Conservation (phyloP, 2,329 filamentous ascomycete species). For the Fusarium nanum region DNA sequence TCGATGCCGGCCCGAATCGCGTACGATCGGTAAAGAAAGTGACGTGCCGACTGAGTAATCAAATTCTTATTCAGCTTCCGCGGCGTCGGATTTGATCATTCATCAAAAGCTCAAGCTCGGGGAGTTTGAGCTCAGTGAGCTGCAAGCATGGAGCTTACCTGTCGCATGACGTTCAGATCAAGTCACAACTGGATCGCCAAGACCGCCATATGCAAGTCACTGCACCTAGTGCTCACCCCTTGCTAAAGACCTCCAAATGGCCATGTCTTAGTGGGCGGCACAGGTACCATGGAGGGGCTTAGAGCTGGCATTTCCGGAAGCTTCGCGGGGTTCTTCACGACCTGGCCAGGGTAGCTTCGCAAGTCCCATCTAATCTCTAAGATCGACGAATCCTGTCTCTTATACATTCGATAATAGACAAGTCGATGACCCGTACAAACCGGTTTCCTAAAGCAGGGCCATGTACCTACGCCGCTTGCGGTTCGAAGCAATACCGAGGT, state of each 20-base stretch:
- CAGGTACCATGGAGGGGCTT: constrained; percentile 13
- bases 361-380: constrained; percentile 32
- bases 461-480: constrained; percentile 5
- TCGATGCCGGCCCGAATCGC: constrained; percentile 29
- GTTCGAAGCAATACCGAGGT: constrained; percentile 11
- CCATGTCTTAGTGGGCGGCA: constrained; percentile 18
- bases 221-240: constrained; percentile 31
- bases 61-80: neutral
- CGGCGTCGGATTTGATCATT: constrained; percentile 14
- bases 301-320: constrained; percentile 26
- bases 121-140: constrained; percentile 21
- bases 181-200: constrained; percentile 40
- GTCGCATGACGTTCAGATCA: constrained; percentile 43
- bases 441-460: constrained; percentile 18
- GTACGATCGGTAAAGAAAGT: constrained; percentile 9
- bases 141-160: constrained; percentile 13
- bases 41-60: constrained; percentile 7
- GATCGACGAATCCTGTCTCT: constrained; percentile 35
- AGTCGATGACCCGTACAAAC: constrained; percentile 40
- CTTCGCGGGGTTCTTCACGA: constrained; percentile 15
- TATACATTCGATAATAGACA: constrained; percentile 22
- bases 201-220: constrained; percentile 35
- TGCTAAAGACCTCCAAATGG: constrained; percentile 21
- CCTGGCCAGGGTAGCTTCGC: constrained; percentile 9
- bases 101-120: constrained; percentile 6